Conservation (phyloP, 1,139 yeast species). For the Candida pseudoviswanathii region DNA sequence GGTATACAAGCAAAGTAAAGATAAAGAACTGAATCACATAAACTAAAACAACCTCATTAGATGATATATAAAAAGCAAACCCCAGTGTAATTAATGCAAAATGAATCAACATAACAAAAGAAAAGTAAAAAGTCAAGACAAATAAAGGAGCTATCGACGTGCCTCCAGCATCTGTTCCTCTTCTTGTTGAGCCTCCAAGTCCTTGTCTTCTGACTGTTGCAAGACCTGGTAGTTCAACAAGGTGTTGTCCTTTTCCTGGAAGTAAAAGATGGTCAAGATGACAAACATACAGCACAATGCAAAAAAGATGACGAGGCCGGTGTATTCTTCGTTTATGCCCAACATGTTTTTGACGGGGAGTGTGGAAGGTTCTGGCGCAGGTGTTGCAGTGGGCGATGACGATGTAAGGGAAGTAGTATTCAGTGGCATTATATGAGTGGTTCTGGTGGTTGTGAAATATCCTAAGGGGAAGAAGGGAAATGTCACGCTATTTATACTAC, state of each 20-base stretch:
- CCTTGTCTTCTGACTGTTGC: conserved; percentile 4
- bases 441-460: neutral
- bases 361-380: too few relatives aligned
- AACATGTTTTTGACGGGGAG: neutral
- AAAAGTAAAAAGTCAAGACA: neutral
- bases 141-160: neutral
- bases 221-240: conserved; percentile 5
- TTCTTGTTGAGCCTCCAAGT: conserved; percentile 6
- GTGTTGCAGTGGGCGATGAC: too few relatives aligned
- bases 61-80: too few relatives aligned
- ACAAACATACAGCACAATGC: conserved; percentile 9
- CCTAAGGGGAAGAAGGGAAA: neutral
- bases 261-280: conserved; percentile 8
- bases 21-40: too few relatives aligned
- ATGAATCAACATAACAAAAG: too few relatives aligned
- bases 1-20: too few relatives aligned
- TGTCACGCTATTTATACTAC: neutral
- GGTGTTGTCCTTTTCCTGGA: conserved; percentile 8
- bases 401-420: neutral
- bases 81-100: too few relatives aligned
- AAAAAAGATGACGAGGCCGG: conserved; percentile 12
- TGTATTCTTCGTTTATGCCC: conserved; percentile 9
- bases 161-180: neutral
- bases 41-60: too few relatives aligned
- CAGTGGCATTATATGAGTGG: neutral